A percentile compares a stretch with the other conserved stretches of the same genome.
These are phyloP conservation scores for Kodamaea jinghongensis DNA, from an alignment of 805 yeast species.

Conservation along the genomic window DNA sequence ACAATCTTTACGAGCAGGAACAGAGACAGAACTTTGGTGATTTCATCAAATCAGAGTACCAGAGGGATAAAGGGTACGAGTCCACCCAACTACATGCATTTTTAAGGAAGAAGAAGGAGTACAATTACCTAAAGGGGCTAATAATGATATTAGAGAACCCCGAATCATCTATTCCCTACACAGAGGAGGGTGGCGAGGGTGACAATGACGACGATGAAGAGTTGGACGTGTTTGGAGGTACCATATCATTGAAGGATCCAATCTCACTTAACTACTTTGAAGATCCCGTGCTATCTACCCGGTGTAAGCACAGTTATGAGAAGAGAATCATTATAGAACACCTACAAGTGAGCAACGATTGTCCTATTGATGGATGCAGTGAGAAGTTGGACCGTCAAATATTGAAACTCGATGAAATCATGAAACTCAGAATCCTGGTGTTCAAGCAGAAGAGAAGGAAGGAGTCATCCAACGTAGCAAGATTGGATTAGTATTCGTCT, in stretches of 20 bases:
- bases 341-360: slow-evolving; percentile 28
- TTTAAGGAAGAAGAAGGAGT: slow-evolving; percentile 11
- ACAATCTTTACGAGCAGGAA: slow-evolving; percentile 7
- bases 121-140: slow-evolving; percentile 37
- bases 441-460: slow-evolving; percentile 18
- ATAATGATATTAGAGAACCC: slow-evolving; percentile 57
- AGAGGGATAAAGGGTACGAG: slow-evolving; percentile 12
- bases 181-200: slow-evolving; percentile 31
- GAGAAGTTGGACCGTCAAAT: slow-evolving; percentile 32
- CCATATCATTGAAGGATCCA: slow-evolving; percentile 66
- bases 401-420: slow-evolving; percentile 47
- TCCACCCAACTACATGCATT: background rate
- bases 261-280: slow-evolving; percentile 51
- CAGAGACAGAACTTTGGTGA: slow-evolving; percentile 12
- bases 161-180: slow-evolving; percentile 53
- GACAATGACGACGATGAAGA: slow-evolving; percentile 52
- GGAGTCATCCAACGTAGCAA: slow-evolving; percentile 6
- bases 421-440: slow-evolving; percentile 53
- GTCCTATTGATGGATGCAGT: slow-evolving; percentile 63
- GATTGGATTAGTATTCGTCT: slow-evolving; percentile 12
- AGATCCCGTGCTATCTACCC: slow-evolving; percentile 52
- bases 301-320: slow-evolving; percentile 66
- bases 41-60: slow-evolving; percentile 6
- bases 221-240: slow-evolving; percentile 66
- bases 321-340: slow-evolving; percentile 38